Base-by-base conservation (phyloP, 768 basidiomycete species). In the Suillus variegatus region DNA sequence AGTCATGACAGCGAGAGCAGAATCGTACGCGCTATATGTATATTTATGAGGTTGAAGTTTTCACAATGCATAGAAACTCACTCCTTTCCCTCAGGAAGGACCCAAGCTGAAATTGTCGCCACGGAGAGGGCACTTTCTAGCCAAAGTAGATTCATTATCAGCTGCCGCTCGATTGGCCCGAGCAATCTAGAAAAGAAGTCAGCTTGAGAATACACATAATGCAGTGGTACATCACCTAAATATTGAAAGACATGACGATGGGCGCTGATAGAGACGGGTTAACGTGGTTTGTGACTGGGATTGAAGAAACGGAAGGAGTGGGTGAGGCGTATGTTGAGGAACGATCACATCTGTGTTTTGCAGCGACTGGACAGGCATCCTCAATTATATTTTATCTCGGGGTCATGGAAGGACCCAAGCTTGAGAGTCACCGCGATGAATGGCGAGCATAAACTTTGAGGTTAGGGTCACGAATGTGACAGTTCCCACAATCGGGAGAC, bases 71-170 rank as follows among this genome's bases (percentile, higher is more conserved):
- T 14, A 25, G 28, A 32, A 12, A 72, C 80, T 68, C 79, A 91
- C 93, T 85, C 86, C 85, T 83, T 89, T 67, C 86, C 85, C 69
- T 93, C 91, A 14, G 84, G 85, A 38, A 86, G 82, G 28, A 94
- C 89, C 92, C 94, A 94, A 20, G 87, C 85, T 6, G 83, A 78
- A 87, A 94, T 88, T 0, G 88, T 90, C 18, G 83, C 80, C n/a
- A 81, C 76, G 1, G 85, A 80, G 60, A 94, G 87, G 5, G 89
- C 79, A 28, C 86, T 84, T 72, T 97, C 95, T 36, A 95, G 82
- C 95, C 95, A 97, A 9, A 97, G 81, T 62, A 95, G 74, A 73
- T 90, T 93, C 89, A 96, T 91, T 40, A 94, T 85, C 35, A 96
- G 80, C 73, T 97, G 95, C 63, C 93, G 83, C 72, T 95, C 91